Conservation (phyloP, 164 flowering plant species). For the Nymphaea colorata region DNA sequence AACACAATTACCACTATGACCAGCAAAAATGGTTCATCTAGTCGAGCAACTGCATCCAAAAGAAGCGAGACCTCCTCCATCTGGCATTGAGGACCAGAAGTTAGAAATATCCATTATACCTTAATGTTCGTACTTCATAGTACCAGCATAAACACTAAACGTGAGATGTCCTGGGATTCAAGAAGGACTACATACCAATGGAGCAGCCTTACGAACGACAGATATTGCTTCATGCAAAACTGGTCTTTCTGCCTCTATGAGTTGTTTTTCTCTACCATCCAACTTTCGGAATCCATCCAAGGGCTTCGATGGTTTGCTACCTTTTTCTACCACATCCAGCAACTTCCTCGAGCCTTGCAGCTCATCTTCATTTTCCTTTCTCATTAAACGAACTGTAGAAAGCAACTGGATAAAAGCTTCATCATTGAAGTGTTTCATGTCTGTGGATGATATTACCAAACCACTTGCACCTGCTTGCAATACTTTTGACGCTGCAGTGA, state of each 20-base stretch:
- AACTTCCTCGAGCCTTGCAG: slow-evolving; percentile 11
- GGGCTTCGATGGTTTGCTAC: slow-evolving; percentile 12
- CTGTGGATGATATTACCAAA: slow-evolving; percentile 44
- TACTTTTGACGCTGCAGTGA: slow-evolving; percentile 19
- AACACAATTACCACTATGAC: slow-evolving; percentile 99
- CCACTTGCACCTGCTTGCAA: slow-evolving; percentile 77
- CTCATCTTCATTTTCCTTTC: slow-evolving; percentile 12
- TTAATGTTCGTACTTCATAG: background rate
- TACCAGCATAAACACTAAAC: background rate
- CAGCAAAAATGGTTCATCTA: slow-evolving; percentile 91
- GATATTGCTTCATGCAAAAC: slow-evolving; percentile 50
- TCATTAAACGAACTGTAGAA: slow-evolving; percentile 10
- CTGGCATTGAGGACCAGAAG: slow-evolving; percentile 36
- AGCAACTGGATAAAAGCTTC: slow-evolving; percentile 34
- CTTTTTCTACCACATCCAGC: slow-evolving; percentile 14
- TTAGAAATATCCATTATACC: background rate
- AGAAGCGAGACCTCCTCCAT: slow-evolving; percentile 96
- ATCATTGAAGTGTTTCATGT: slow-evolving; percentile 31
- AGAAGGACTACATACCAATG: slow-evolving; percentile 43
- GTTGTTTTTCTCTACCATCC: slow-evolving; percentile 53
- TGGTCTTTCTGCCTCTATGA: slow-evolving; percentile 56
- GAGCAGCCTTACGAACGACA: slow-evolving; percentile 75
- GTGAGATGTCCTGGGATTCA: background rate
- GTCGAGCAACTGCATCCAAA: slow-evolving; percentile 72
- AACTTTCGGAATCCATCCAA: slow-evolving; percentile 39